phyloP scores from a whole-genome alignment of 371 early-diverging fungal species.

The Mucor racemosus region DNA sequence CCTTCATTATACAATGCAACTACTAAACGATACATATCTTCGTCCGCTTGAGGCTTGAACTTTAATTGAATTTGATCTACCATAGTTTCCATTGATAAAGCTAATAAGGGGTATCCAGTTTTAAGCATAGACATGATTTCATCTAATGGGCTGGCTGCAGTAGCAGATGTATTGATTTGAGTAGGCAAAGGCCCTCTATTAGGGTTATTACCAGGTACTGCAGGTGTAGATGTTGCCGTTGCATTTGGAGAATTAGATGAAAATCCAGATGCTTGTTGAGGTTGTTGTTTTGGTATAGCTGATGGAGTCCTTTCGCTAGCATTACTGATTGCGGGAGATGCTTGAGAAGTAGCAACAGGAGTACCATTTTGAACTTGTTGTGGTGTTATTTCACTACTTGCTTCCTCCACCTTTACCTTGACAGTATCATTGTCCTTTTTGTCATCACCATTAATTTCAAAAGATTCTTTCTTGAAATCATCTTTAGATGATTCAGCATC shows the following conservation, averaged over 20 bases:
- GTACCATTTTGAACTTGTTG: neutral
- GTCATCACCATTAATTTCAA: neutral
- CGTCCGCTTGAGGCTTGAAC: conserved; percentile 92
- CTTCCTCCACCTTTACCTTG: conserved; percentile 1
- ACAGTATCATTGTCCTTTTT: neutral
- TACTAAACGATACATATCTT: conserved; percentile 94
- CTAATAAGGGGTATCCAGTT: conserved; percentile 92
- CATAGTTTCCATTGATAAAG: conserved; percentile 97
- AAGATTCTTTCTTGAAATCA: neutral
- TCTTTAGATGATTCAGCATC: neutral
- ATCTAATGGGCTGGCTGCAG: conserved; percentile 75
- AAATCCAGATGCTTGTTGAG: neutral
- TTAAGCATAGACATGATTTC: conserved; percentile 97
- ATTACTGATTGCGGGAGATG: conserved; percentile 9
- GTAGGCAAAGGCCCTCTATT: conserved; percentile 9
- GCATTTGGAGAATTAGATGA: neutral
- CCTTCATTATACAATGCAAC: conserved; percentile 90
- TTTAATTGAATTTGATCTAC: conserved; percentile 93
- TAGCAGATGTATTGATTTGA: conserved; percentile 19
- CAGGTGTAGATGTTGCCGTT: neutral
- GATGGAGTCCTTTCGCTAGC: conserved; percentile 4
- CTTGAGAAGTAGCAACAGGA: conserved; percentile 4
- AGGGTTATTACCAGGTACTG: neutral
- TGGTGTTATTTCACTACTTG: neutral
- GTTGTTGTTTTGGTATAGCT: neutral